A percentile compares a stretch with the other conserved stretches of the same genome.
Conservation (phyloP, 2,329 filamentous ascomycete genomes). For the Pseudopithomyces chartarum region DNA sequence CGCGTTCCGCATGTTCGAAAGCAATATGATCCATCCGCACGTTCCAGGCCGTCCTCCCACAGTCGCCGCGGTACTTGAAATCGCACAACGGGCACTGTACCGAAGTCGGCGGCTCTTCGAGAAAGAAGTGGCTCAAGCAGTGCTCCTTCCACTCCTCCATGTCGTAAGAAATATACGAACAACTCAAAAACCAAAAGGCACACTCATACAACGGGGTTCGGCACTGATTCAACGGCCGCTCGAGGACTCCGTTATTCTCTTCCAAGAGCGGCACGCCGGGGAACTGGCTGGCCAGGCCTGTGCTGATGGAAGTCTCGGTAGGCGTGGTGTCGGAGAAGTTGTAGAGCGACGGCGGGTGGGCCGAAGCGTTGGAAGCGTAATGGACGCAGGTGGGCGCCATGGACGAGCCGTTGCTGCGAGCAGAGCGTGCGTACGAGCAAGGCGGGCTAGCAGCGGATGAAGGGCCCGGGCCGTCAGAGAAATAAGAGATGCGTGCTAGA, state of each 20-base stretch:
- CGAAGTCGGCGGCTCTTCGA: constrained; percentile 27
- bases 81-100: constrained; percentile 34
- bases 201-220: constrained; percentile 28
- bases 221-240: constrained; percentile 16
- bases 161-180: constrained; percentile 24
- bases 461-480: constrained; percentile 15
- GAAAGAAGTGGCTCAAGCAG: constrained; percentile 29
- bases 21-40: constrained; percentile 32
- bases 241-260: constrained; percentile 29
- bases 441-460: constrained; percentile 13
- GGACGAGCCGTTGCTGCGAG: constrained; percentile 26
- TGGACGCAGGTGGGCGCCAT: constrained; percentile 40
- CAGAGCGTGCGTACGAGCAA: constrained; percentile 19
- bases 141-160: constrained; percentile 31
- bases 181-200: constrained; percentile 34
- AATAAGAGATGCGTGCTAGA: constrained; percentile 27
- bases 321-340: constrained; percentile 27
- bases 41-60: constrained; percentile 25
- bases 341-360: constrained; percentile 27
- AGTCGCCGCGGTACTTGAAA: constrained; percentile 18
- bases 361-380: constrained; percentile 24
- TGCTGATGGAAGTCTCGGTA: constrained; percentile 32
- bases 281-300: constrained; percentile 24
- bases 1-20: constrained; percentile 18
- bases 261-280: constrained; percentile 28